Conservation (phyloP, 305 asterid genomes). For the Fraxinus baroniana region DNA sequence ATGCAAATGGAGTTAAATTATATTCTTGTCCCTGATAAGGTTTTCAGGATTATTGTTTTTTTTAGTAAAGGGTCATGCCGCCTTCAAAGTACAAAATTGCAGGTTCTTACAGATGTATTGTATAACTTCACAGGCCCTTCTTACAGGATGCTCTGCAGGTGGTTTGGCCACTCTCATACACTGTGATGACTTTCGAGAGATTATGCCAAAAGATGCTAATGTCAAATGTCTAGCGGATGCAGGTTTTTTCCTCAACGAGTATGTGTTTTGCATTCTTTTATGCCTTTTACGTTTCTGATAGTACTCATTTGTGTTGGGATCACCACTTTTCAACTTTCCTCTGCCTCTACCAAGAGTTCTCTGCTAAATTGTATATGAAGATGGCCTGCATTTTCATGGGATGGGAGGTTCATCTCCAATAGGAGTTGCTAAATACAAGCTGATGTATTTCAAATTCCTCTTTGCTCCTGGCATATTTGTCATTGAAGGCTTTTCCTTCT, state of each 20-base stretch:
- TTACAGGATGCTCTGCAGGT: slow-evolving; percentile 98
- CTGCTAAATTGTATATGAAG: not conserved
- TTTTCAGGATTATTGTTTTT: not conserved
- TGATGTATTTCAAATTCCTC: not conserved
- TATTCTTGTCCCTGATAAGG: not conserved
- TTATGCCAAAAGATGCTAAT: slow-evolving; percentile 60
- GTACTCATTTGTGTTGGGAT: slow-evolving; percentile 6
- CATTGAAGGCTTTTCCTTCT: not conserved
- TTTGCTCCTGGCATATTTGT: not conserved
- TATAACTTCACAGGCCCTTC: slow-evolving; percentile 64
- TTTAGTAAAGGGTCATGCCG: not conserved
- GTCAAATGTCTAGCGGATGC: slow-evolving; percentile 96
- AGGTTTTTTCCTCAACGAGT: slow-evolving; percentile 84
- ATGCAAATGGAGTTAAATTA: not conserved
- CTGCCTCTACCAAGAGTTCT: not conserved
- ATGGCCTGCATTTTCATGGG: not conserved
- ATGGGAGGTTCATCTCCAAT: not conserved
- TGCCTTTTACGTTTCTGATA: slow-evolving; percentile 5
- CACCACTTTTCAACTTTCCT: slow-evolving; percentile 4
- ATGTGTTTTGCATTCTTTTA: slow-evolving; percentile 36
- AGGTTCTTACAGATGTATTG: slow-evolving; percentile 26
- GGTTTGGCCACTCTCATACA: slow-evolving; percentile 88
- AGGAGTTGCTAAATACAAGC: not conserved
- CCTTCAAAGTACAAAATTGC: not conserved
- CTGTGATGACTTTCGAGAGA: slow-evolving; percentile 66